Base-by-base conservation (phyloP, 2,329 filamentous ascomycete species). In the Sporothrix protearum region DNA sequence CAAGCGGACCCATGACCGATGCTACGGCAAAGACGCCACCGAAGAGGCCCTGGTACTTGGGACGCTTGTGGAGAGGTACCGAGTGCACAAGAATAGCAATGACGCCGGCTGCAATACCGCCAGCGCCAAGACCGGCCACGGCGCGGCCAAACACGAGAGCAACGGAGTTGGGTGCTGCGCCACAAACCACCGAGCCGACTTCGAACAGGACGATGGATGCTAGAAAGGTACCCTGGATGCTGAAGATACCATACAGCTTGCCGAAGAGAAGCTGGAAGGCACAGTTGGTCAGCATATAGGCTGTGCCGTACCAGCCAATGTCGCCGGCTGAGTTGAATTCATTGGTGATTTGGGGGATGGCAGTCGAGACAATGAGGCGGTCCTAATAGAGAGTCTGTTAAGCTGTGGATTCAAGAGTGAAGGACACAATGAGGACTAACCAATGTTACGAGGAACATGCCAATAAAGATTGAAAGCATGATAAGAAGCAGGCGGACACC, bases 61-160 rank as follows among this genome's bases (percentile, higher is more conserved):
- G 79, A 0, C 80, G 76, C 69, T 77, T 77, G 71, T 77, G 76
- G 30, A 81, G 72, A 2, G 80, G 80, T 2, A 81, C 76, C n/a
- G 39, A 76, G 61, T 79, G 79, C 10, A 81, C 79, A 33, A 81
- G 76, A 28, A 78, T 75, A 9, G 78, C 75, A 59, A 81, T 78
- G 74, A 76, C 77, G 9, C 81, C 81, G 5, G 79, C 77, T 53
- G 81, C 80, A 70, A 83, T 80, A 47, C 82, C 81, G 0, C 79
- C 79, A 0, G 78, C 76, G 1, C 82, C 81, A 1, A 81, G 69
- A 6, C 82, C 82, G 53, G 81, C 78, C 36, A 83, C 77, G 51
- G 80, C 82, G 19, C 82, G 78, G 4, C 82, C 81, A 47, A 82
- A 30, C 36, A 83, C 83, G 67, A 83, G 80, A 16, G 79, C 79